These are phyloP conservation scores for Colletotrichum acutatum DNA, from an alignment of 2,329 filamentous ascomycete genomes.

Conservation along the genomic window DNA sequence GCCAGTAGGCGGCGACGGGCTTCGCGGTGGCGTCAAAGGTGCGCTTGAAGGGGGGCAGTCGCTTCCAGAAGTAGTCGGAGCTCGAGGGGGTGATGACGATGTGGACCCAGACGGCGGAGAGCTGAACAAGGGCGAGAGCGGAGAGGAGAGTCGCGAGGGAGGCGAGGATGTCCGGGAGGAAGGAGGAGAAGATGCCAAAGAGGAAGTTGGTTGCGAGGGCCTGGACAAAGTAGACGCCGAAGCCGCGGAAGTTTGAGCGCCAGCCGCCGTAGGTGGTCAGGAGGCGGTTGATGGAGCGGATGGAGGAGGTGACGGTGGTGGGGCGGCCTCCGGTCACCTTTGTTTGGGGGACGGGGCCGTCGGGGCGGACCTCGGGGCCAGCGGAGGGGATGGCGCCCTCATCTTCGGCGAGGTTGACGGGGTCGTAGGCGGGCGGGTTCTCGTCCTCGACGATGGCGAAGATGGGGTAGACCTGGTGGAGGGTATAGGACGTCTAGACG, in stretches of 20 bases:
- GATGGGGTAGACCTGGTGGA: slow-evolving; percentile 61
- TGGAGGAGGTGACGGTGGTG: slow-evolving; percentile 59
- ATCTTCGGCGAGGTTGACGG: slow-evolving; percentile 57
- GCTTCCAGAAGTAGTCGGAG: slow-evolving; percentile 71
- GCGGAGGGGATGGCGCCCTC: slow-evolving; percentile 48
- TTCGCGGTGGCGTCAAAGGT: slow-evolving; percentile 75
- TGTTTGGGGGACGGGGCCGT: slow-evolving; percentile 31
- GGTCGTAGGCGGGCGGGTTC: slow-evolving; percentile 64
- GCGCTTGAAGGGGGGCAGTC: slow-evolving; percentile 73
- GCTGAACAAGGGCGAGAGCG: slow-evolving; percentile 71
- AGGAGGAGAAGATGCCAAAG: slow-evolving; percentile 54
- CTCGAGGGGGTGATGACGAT: slow-evolving; percentile 81
- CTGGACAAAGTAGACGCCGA: slow-evolving; percentile 61
- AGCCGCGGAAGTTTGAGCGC: slow-evolving; percentile 76
- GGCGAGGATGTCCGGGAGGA: slow-evolving; percentile 57
- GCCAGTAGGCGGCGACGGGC: slow-evolving; percentile 73
- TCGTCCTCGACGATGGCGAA: slow-evolving; percentile 70
- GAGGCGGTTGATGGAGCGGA: slow-evolving; percentile 62
- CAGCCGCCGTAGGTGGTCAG: slow-evolving; percentile 73
- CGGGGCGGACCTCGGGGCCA: slow-evolving; percentile 38
- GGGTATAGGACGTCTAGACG: slow-evolving; percentile 60
- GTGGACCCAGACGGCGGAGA: slow-evolving; percentile 86
- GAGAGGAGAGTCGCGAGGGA: slow-evolving; percentile 65
- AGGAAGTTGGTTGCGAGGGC: slow-evolving; percentile 48
- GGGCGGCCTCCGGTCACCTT: slow-evolving; percentile 45